A percentile compares a stretch with the other conserved stretches of the same genome.
These are phyloP conservation scores for Phaeophleospora eucalypticola DNA, from an alignment of 2,329 filamentous ascomycete species.

Conservation along the genomic window DNA sequence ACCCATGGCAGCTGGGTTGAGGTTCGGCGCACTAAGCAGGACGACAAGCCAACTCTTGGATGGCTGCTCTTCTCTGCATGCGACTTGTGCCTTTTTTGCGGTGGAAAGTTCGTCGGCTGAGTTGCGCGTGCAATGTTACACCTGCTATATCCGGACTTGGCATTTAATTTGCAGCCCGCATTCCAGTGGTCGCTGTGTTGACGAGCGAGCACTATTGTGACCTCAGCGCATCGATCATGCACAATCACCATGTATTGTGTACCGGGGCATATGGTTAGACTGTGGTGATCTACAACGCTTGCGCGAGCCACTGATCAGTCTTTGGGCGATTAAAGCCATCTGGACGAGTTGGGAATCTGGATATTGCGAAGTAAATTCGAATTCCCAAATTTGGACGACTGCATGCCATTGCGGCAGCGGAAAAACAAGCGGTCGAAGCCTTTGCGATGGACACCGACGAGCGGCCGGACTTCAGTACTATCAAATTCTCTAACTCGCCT, in stretches of 20 bases:
- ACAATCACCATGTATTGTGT: not conserved
- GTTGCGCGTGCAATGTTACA: slow-evolving; percentile 12
- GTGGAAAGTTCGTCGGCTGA: slow-evolving; percentile 35
- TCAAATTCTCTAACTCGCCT: slow-evolving; percentile 32
- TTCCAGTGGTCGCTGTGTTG: slow-evolving; percentile 23
- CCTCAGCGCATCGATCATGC: slow-evolving; percentile 1
- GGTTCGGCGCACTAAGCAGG: slow-evolving; percentile 17
- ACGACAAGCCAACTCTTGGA: slow-evolving; percentile 23
- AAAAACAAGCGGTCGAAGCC: slow-evolving; percentile 1
- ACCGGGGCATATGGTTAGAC: not conserved
- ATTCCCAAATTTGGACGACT: not conserved
- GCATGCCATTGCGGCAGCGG: slow-evolving; percentile 7
- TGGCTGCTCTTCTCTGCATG: slow-evolving; percentile 34
- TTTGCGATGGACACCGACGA: slow-evolving; percentile 9
- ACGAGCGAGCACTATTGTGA: slow-evolving; percentile 5
- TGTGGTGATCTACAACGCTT: not conserved
- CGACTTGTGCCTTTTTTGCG: slow-evolving; percentile 36
- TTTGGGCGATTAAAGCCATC: not conserved
- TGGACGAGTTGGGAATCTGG: not conserved
- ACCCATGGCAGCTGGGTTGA: slow-evolving; percentile 16
- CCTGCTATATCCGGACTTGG: slow-evolving; percentile 12
- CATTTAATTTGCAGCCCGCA: slow-evolving; percentile 20
- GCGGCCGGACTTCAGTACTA: slow-evolving; percentile 8
- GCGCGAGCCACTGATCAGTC: not conserved
- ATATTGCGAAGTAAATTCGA: not conserved